Percentiles rank a stretch among this genome's conserved stretches.
These are phyloP conservation scores for Striga hermonthica DNA, from an alignment of 305 asterid species.

Conservation along the genomic window DNA sequence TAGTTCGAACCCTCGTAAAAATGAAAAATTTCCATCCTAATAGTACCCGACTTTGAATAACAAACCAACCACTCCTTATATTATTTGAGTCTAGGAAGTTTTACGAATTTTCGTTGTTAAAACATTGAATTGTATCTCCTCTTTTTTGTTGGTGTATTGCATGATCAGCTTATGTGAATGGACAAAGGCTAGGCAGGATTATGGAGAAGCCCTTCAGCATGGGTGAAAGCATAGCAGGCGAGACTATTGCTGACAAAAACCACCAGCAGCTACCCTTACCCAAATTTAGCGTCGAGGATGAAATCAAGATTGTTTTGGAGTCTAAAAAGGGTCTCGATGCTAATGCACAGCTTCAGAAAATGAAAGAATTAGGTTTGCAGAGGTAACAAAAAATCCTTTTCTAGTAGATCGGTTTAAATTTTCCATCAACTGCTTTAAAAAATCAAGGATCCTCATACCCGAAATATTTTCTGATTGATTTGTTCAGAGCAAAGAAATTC, in stretches of 20 bases:
- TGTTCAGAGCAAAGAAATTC: constrained; percentile 73
- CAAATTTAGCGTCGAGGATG: constrained; percentile 70
- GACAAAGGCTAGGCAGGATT: constrained; percentile 77
- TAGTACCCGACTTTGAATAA: too few relatives aligned
- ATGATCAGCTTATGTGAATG: constrained; percentile 85
- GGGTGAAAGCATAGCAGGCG: constrained; percentile 70
- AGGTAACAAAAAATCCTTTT: constrained; percentile 45
- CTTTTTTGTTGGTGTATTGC: too few relatives aligned
- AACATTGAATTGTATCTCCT: too few relatives aligned
- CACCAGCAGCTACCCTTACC: constrained; percentile 32
- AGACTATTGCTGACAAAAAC: constrained; percentile 37
- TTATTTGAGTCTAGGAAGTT: too few relatives aligned
- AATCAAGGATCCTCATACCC: too few relatives aligned
- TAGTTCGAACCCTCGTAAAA: too few relatives aligned
- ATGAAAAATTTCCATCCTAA: too few relatives aligned
- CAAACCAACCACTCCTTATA: too few relatives aligned
- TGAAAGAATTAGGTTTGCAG: constrained; percentile 74
- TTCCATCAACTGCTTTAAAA: too few relatives aligned
- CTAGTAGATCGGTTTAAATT: too few relatives aligned
- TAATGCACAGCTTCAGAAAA: constrained; percentile 46
- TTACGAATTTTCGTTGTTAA: too few relatives aligned
- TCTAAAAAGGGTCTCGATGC: constrained; percentile 47
- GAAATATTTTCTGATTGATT: too few relatives aligned
- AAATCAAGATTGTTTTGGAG: constrained; percentile 58
- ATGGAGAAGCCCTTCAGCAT: constrained; percentile 76